Evolutionary conservation across 1,139 yeast species (phyloP).

Genomic region (Taphrina pruni): DNA sequence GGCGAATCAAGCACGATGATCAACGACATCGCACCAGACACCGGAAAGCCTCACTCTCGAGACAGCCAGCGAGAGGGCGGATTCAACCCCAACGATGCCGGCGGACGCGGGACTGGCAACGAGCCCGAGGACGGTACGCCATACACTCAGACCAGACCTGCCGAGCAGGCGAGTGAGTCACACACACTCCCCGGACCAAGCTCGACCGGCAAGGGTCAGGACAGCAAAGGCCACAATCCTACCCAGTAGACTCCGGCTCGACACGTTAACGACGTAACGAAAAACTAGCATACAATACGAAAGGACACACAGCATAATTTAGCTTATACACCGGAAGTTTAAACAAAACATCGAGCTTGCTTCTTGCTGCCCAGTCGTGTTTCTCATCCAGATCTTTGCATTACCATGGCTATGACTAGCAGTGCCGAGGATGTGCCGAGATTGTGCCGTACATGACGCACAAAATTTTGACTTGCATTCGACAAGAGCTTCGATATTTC

Average conservation of each 20-base stretch:
- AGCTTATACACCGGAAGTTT: too few species aligned
- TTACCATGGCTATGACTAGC: too few species aligned
- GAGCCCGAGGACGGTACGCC: conserved; percentile 18
- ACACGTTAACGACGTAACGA: background rate
- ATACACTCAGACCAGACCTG: conserved; percentile 18
- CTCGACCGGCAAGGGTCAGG: conserved; percentile 12
- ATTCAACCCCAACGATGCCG: conserved; percentile 29
- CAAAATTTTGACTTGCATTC: background rate
- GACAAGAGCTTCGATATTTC: background rate
- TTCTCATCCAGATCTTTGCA: too few species aligned
- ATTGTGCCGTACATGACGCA: background rate
- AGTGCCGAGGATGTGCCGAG: background rate
- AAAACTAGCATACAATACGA: background rate
- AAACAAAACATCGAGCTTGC: background rate
- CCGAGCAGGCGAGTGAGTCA: conserved; percentile 17
- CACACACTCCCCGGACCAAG: conserved; percentile 25
- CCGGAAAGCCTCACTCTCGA: conserved; percentile 19
- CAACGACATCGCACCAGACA: conserved; percentile 19
- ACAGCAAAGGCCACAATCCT: conserved; percentile 24
- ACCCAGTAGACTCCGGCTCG: conserved; percentile 1
- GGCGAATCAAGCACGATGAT: conserved; percentile 30
- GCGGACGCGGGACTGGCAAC: conserved; percentile 11
- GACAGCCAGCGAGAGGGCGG: conserved; percentile 13
- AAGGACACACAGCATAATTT: background rate
- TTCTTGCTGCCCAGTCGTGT: too few species aligned